Percentiles rank a stretch among this genome's conserved stretches.
Conservation (phyloP, 2,329 filamentous ascomycete species). For the Cercospora sp. region DNA sequence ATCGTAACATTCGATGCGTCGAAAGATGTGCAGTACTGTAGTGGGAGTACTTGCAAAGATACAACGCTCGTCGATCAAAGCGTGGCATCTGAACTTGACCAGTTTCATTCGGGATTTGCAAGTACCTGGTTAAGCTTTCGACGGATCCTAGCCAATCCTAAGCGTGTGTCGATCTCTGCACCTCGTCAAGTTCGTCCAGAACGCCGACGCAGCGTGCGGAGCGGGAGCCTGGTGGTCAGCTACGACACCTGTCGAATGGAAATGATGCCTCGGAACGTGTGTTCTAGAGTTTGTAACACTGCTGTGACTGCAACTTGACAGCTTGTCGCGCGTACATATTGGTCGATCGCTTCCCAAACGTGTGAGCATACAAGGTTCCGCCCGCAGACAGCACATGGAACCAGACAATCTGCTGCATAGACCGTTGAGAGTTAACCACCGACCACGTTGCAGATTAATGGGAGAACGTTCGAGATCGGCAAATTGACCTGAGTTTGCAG, state of each 20-base stretch:
- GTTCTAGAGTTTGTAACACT: not conserved
- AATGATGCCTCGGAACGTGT: not conserved
- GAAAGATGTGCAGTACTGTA: not conserved
- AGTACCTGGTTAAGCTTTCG: constrained; percentile 3
- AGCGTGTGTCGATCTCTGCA: not conserved
- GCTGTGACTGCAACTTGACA: not conserved
- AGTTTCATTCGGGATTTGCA: constrained; percentile 9
- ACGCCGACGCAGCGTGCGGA: not conserved
- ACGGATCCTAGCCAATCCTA: not conserved
- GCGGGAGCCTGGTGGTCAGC: not conserved
- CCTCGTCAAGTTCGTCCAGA: not conserved
- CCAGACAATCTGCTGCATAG: not conserved
- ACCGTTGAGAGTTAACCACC: not conserved
- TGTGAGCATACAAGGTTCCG: not conserved
- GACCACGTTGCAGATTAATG: not conserved
- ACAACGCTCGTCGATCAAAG: constrained; percentile 3
- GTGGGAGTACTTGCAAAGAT: not conserved
- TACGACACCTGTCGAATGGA: not conserved
- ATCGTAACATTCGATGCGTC: not conserved
- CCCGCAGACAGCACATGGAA: not conserved
- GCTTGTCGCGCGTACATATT: not conserved
- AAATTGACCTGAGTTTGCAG: not conserved
- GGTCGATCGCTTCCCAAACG: not conserved
- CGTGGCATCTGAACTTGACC: constrained; percentile 5
- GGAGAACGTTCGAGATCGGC: not conserved